Percentiles rank a stretch among this genome's conserved stretches.
phyloP scores from a whole-genome alignment of 306 rosid species.

The Hylodesmum podocarpum region DNA sequence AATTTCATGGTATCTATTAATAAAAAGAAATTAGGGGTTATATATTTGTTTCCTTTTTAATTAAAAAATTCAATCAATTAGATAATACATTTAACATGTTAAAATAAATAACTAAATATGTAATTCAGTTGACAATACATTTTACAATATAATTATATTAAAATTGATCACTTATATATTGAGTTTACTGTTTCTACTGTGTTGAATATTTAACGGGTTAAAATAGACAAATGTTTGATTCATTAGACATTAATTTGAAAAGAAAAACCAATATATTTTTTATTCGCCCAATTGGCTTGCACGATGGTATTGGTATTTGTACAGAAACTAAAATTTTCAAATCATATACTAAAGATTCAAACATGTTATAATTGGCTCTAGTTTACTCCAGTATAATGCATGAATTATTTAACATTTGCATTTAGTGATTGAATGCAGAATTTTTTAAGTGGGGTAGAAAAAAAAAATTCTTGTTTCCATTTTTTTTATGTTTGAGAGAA shows the following conservation, averaged over 20 bases:
- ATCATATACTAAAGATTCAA: no score
- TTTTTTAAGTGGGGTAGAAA: no score
- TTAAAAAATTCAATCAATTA: no score
- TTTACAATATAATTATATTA: background rate
- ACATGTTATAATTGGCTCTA: no score
- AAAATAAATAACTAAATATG: background rate
- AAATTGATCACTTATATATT: background rate
- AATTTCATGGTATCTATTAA: background rate
- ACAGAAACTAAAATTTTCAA: background rate
- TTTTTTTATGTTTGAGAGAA: no score
- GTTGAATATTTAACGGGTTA: background rate
- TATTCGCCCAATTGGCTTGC: background rate
- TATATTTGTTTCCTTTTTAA: no score
- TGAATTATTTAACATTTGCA: no score
- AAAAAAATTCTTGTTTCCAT: no score
- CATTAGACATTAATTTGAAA: background rate
- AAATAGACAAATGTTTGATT: background rate
- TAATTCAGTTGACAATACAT: background rate
- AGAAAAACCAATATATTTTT: background rate
- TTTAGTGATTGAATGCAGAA: no score
- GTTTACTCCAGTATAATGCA: no score
- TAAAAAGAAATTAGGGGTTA: no score
- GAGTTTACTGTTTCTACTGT: background rate
- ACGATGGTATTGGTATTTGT: background rate
- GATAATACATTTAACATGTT: background rate